These are phyloP conservation scores for Leptodermis oblonga DNA, from an alignment of 257 asterid genomes.

Conservation along the genomic window DNA sequence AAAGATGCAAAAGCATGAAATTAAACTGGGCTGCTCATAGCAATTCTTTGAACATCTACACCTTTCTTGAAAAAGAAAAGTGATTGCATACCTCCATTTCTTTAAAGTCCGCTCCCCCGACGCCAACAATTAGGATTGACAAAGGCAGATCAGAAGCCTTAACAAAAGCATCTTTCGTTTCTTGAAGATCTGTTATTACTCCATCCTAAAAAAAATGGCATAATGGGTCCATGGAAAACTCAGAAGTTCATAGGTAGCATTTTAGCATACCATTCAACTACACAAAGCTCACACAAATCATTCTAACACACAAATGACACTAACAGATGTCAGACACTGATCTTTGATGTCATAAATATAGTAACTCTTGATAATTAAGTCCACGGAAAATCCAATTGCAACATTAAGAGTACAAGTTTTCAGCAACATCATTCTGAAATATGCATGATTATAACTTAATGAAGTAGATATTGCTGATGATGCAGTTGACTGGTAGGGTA, in stretches of 20 bases:
- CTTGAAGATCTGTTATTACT: constrained; percentile 96
- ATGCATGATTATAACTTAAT: neutral
- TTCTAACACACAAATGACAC: constrained; percentile 5
- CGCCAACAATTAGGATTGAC: constrained; percentile 93
- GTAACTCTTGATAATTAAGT: neutral
- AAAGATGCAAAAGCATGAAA: neutral
- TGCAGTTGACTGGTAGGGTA: neutral
- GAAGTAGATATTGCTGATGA: neutral
- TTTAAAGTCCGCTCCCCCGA: constrained; percentile 97
- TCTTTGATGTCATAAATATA: neutral
- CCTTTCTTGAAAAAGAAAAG: constrained; percentile 9
- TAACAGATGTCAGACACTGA: neutral
- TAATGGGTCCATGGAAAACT: neutral
- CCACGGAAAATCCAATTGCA: neutral
- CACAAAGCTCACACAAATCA: neutral
- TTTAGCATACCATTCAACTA: neutral
- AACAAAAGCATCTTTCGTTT: constrained; percentile 90
- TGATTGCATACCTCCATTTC: constrained; percentile 85
- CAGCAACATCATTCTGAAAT: neutral
- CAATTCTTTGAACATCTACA: constrained; percentile 16
- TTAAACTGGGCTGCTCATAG: neutral
- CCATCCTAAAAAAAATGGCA: constrained; percentile 63
- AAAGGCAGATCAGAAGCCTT: constrained; percentile 93
- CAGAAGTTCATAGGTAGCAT: neutral
- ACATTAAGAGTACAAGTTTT: neutral